phyloP scores from a whole-genome alignment of 768 basidiomycete species.

The Leucocoprinus sp. region DNA sequence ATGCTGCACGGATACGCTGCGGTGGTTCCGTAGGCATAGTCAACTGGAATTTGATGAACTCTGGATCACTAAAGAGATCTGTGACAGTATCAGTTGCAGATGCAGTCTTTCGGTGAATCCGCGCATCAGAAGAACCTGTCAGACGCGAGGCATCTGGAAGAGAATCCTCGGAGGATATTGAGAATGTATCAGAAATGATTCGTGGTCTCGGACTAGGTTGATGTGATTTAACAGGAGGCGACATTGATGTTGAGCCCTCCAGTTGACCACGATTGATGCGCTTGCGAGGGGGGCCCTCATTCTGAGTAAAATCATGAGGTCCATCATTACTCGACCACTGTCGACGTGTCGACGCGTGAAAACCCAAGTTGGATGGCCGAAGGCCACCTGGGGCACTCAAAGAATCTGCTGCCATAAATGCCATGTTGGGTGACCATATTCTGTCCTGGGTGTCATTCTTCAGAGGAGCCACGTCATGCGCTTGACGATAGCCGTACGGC shows the following conservation, averaged over 20 bases:
- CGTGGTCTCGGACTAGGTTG: conserved; percentile 7
- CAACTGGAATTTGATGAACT: conserved; percentile 53
- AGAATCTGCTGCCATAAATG: conserved; percentile 36
- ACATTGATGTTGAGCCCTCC: conserved; percentile 31
- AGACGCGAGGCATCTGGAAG: conserved; percentile 39
- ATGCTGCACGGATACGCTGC: conserved; percentile 51
- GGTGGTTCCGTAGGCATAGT: conserved; percentile 46
- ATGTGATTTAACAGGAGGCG: conserved; percentile 22
- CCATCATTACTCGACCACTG: conserved; percentile 29
- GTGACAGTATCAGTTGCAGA: conserved; percentile 20
- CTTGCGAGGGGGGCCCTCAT: conserved; percentile 67
- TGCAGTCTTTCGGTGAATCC: conserved; percentile 43
- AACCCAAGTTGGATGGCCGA: conserved; percentile 28
- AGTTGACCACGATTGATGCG: conserved; percentile 49
- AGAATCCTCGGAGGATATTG: conserved; percentile 66
- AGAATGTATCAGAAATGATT: conserved; percentile 19
- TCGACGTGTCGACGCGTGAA: conserved; percentile 50
- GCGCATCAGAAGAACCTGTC: conserved; percentile 40
- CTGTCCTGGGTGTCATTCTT: conserved; percentile 30
- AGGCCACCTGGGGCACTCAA: conserved; percentile 56
- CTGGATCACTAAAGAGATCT: conserved; percentile 27
- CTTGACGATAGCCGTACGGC: conserved; percentile 26
- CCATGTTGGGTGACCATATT: conserved; percentile 28
- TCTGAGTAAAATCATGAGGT: conserved; percentile 32
- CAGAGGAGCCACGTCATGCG: conserved; percentile 35